These are phyloP conservation scores for Kluyveromyces sp. DNA, from an alignment of 1,139 yeast genomes.

Conservation along the genomic window DNA sequence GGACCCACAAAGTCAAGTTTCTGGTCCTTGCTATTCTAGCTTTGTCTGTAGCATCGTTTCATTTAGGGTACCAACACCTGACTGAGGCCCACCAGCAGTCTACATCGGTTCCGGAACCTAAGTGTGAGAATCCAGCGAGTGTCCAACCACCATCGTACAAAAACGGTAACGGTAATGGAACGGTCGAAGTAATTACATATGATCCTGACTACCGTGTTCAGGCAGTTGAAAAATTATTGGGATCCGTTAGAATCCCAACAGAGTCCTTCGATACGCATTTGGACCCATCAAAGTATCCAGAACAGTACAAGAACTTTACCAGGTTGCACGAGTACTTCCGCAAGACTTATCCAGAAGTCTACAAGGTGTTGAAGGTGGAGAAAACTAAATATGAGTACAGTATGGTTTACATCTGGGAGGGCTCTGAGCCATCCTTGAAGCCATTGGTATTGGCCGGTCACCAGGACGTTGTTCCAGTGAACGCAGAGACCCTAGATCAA, in stretches of 20 bases:
- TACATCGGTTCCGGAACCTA: neutral
- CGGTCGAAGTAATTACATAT: neutral
- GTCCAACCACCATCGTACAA: neutral
- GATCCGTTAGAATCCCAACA: neutral
- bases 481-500: constrained; percentile 40
- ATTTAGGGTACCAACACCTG: no score
- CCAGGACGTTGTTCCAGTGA: constrained; percentile 75
- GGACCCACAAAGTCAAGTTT: no score
- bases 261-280: neutral
- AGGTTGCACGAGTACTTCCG: constrained; percentile 1
- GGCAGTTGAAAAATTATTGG: neutral
- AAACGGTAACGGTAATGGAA: constrained; percentile 1
- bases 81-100: no score
- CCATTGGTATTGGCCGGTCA: constrained; percentile 66
- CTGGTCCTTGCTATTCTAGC: no score
- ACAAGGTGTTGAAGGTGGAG: neutral
- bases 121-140: neutral
- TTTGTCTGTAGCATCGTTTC: no score
- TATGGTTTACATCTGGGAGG: constrained; percentile 56
- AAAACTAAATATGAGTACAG: constrained; percentile 21
- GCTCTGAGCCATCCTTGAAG: constrained; percentile 42
- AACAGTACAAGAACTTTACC: neutral
- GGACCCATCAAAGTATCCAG: neutral
- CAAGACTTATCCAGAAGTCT: neutral
- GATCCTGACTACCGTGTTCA: neutral